phyloP scores from a whole-genome alignment of 495 filamentous ascomycete genomes.

The Daldinia caldariorum region DNA sequence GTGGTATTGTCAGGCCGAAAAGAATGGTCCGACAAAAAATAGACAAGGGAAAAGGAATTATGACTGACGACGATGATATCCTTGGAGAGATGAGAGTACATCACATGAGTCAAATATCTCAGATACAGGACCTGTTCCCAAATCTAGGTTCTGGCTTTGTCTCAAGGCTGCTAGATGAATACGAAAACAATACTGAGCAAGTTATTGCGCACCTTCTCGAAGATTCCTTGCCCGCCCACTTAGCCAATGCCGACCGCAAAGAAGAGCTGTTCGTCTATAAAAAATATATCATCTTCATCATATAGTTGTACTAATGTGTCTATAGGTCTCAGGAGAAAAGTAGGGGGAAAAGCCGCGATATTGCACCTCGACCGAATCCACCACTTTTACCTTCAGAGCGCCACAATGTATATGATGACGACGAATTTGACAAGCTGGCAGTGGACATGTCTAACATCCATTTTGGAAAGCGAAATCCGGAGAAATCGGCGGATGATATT shows the following conservation, averaged over 20 bases:
- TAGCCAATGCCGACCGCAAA: slow-evolving; percentile 63
- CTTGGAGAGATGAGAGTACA: slow-evolving; percentile 75
- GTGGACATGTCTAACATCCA: slow-evolving; percentile 70
- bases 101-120: slow-evolving; percentile 81
- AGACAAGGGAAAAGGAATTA: slow-evolving; percentile 76
- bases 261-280: slow-evolving; percentile 60
- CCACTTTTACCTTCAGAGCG: slow-evolving; percentile 52
- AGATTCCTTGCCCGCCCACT: slow-evolving; percentile 72
- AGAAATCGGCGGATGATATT: slow-evolving; percentile 70
- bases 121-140: slow-evolving; percentile 93
- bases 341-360: slow-evolving; percentile 43
- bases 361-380: slow-evolving; percentile 55
- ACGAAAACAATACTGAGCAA: slow-evolving; percentile 78
- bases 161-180: slow-evolving; percentile 79
- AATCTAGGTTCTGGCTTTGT: slow-evolving; percentile 87
- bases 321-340: slow-evolving; percentile 39
- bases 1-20: slow-evolving; percentile 63
- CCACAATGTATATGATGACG: slow-evolving; percentile 78
- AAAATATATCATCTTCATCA: not conserved
- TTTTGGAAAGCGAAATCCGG: slow-evolving; percentile 74
- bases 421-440: slow-evolving; percentile 80
- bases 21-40: slow-evolving; percentile 54
- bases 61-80: slow-evolving; percentile 54
- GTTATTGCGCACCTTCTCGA: slow-evolving; percentile 87
- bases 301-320: slow-evolving; percentile 35